Base-by-base conservation (phyloP, 257 asterid genomes). In the Handroanthus guayacan region DNA sequence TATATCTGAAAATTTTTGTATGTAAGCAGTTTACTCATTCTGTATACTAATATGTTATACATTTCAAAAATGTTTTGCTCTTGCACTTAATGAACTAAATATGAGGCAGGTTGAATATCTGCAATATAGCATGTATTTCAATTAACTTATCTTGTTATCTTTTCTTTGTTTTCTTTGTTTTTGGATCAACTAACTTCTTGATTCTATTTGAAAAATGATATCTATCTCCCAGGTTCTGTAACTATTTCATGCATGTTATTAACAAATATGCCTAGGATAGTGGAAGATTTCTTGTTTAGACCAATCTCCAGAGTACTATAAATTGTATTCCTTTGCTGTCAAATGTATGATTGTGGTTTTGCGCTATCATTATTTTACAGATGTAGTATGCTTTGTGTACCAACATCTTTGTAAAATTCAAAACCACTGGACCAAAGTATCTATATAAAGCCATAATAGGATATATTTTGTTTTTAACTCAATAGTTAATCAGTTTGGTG, bases 321-420 rank as follows among this genome's bases (percentile, higher is more conserved):
- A 18, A 18, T 25, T 4, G 18, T 37, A 3, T 44, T 62, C 39
- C 39, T 34, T 57, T 57, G 25, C 58, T 31, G 48, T 38, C 69
- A 8, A 14, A 31, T 16, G 4, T 57, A 12, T 7, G 37, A 34
- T 39, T 7, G 6, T 7, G 4, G 44, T 39, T 39, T 3, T 39
- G 44, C 6, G 44, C 44, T 39, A 39, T 39, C 44, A 39, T 39
- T 3, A 39, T 38, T 39, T 3, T 39, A 3, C 44, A 39, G 44
- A 39, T 39, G 6, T 39, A 39, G 6, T 39, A 39, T 39, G 48
- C 43, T 58, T 73, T 11, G 63, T 58, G 6, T 47, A 54, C 50
- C 52, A 31, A 16, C 41, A 38, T 57, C 50, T 18, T 79, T 38
- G 7, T 14, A 45, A 7, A 50, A 67, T 10, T 79, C 18, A 79